Conservation (phyloP, 306 rosid species). For the Cucumis melo region DNA sequence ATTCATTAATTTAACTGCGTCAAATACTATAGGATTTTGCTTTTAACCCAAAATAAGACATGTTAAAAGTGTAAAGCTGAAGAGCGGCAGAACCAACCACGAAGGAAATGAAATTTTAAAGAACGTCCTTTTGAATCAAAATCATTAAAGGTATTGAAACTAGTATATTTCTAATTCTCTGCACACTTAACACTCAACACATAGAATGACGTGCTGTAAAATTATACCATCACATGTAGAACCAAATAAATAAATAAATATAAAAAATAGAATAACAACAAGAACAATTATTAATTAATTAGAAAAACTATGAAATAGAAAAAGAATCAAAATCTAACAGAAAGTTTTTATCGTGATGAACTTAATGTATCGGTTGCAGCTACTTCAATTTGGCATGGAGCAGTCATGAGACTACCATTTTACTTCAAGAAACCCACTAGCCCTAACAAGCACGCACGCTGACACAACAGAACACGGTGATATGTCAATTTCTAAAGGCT, state of each 20-base stretch:
- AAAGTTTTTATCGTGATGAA: background rate
- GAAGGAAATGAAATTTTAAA: background rate
- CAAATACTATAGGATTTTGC: background rate
- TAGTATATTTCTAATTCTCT: background rate
- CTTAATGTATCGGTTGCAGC: background rate
- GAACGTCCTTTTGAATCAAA: background rate
- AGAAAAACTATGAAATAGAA: background rate
- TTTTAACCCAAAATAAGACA: background rate
- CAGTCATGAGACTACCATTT: background rate
- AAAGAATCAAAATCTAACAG: background rate
- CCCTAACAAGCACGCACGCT: too few relatives aligned
- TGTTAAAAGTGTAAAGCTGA: background rate
- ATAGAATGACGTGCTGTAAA: background rate
- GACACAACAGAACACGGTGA: too few relatives aligned
- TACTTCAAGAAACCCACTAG: background rate
- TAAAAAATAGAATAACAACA: background rate
- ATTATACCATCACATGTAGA: background rate
- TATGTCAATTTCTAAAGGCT: too few relatives aligned
- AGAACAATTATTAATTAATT: background rate
- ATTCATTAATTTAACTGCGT: background rate
- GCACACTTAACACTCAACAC: background rate
- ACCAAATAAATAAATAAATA: background rate
- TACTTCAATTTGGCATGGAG: background rate
- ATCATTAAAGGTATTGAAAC: background rate
- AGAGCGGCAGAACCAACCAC: background rate